Percentiles rank a stretch among this genome's conserved stretches.
Conservation (phyloP, 805 yeast species). For the Schwanniomyces polymorphus region DNA sequence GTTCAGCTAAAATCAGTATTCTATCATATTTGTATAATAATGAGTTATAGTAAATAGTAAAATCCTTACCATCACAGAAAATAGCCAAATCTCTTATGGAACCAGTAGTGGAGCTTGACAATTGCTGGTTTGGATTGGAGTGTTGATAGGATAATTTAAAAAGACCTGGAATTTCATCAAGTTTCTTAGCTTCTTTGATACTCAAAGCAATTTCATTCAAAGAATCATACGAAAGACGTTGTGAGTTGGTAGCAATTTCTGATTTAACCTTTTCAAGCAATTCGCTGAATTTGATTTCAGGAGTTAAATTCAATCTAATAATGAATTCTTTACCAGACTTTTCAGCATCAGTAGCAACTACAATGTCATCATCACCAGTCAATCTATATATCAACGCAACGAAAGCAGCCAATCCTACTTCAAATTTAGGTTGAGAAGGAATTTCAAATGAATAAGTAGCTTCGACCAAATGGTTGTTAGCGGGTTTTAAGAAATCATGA, state of each 20-base stretch:
- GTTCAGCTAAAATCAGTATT: slow-evolving; percentile 68
- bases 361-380: slow-evolving; percentile 93
- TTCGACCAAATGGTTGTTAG: slow-evolving; percentile 65
- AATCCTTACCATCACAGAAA: slow-evolving; percentile 30
- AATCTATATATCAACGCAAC: slow-evolving; percentile 72
- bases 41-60: slow-evolving; percentile 68
- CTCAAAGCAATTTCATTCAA: slow-evolving; percentile 57
- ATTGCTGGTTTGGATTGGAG: slow-evolving; percentile 35
- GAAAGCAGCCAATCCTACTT: slow-evolving; percentile 62
- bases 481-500: slow-evolving; percentile 80
- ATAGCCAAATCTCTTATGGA: slow-evolving; percentile 66
- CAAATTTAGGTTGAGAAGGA: slow-evolving; percentile 31
- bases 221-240: slow-evolving; percentile 41
- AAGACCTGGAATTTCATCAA: slow-evolving; percentile 61
- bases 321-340: slow-evolving; percentile 47
- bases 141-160: slow-evolving; percentile 63
- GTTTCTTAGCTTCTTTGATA: slow-evolving; percentile 48
- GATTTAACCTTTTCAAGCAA: slow-evolving; percentile 47
- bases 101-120: slow-evolving; percentile 50
- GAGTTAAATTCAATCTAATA: slow-evolving; percentile 60
- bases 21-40: slow-evolving; percentile 72
- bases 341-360: slow-evolving; percentile 64
- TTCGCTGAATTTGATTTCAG: slow-evolving; percentile 53
- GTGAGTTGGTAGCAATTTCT: slow-evolving; percentile 34
- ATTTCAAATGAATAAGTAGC: slow-evolving; percentile 40